These are phyloP conservation scores for Euphorbia celastroides DNA, from an alignment of 441 rosid species.

Conservation along the genomic window DNA sequence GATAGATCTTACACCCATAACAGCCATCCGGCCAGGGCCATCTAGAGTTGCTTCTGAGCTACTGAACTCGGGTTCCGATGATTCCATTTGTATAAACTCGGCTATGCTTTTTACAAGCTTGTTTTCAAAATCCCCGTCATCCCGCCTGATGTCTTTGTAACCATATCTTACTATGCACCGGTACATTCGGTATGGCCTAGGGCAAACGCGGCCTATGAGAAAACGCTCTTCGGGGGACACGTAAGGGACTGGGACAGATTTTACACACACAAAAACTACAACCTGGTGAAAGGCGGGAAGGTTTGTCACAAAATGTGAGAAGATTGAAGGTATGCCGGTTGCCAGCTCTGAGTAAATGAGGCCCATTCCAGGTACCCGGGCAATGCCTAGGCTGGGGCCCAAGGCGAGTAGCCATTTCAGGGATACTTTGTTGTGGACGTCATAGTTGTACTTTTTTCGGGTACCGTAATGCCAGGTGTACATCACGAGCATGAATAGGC, in stretches of 20 bases:
- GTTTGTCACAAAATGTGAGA: slow-evolving; percentile 91
- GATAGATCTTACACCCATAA: slow-evolving; percentile 55
- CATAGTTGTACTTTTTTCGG: slow-evolving; percentile 75
- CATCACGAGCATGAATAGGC: slow-evolving; percentile 65
- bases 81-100: slow-evolving; percentile 94
- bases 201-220: slow-evolving; percentile 91
- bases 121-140: slow-evolving; percentile 77
- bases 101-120: slow-evolving; percentile 82
- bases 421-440: slow-evolving; percentile 90
- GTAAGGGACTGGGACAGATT: slow-evolving; percentile 87
- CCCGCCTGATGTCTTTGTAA: slow-evolving; percentile 81
- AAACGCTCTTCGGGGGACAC: slow-evolving; percentile 85
- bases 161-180: slow-evolving; percentile 93
- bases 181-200: slow-evolving; percentile 88
- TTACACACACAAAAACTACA: slow-evolving; percentile 84
- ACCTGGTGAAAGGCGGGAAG: slow-evolving; percentile 89
- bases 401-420: slow-evolving; percentile 78
- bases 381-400: slow-evolving; percentile 94
- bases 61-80: slow-evolving; percentile 52
- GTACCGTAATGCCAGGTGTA: slow-evolving; percentile 90
- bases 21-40: slow-evolving; percentile 95
- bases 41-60: slow-evolving; percentile 59
- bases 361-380: slow-evolving; percentile 93
- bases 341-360: slow-evolving; percentile 86
- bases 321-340: slow-evolving; percentile 85